Evolutionary conservation across 768 basidiomycete species (phyloP), one percentile per base, ranked within the genome.

Genomic region (Sporobolomyces roseus): DNA sequence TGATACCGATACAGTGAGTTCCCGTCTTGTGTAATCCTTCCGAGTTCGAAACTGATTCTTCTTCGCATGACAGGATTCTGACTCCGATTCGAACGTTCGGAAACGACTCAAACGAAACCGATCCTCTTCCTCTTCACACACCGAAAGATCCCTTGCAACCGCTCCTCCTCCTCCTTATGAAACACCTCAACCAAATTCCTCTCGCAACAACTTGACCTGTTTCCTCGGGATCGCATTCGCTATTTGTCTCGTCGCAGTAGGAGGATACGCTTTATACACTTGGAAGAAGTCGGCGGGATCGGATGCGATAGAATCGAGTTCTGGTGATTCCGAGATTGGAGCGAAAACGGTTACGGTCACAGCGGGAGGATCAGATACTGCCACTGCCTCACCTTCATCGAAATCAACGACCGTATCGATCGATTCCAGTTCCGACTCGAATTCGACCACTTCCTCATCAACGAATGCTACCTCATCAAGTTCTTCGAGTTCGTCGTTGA

Each of bases 191-290:
- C 38, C 27, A 19, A 2, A 27, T n/a, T 4, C 38, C n/a, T 45
- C 56, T 10, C 38, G 58, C 14, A 14, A 43, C 29, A 21, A 30
- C 9, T 27, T 60, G 45, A 60, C 45, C 19, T 60, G 58, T 29
- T 45, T 64, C 48, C 29, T 66, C 62, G 56, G 61, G 19, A 4
- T 70, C 48, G 43, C 41, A 1, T 19, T 58, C 32, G 43, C 25
- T 35, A 14, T 63, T 36, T 4, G 33, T 35, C 58, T 66, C 52
- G 21, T 71, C 52, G 32, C 65, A 4, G 61, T 66, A 29, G 55
- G 41, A 29, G 60, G 29, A 0, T 54, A 45, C 25, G 51, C 51
- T 1, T 32, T 53, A 19, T 54, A 30, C 33, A 30, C 41, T 9
- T 65, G 30, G 46, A 50, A 2, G 21, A 43, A 23, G 21, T 50